Base-by-base conservation (phyloP, 768 basidiomycete species). In the Russula dissimulans region DNA sequence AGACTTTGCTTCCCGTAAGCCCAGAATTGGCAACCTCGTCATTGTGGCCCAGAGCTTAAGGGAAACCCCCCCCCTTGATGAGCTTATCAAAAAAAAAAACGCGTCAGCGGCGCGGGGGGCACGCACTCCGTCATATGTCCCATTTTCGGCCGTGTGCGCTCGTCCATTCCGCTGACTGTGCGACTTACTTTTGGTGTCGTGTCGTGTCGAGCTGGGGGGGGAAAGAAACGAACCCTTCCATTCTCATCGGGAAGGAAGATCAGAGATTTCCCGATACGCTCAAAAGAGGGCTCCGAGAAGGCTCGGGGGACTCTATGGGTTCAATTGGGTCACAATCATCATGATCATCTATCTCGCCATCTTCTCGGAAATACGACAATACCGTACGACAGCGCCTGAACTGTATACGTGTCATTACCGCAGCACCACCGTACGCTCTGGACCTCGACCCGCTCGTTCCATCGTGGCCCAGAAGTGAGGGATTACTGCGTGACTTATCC, bases 401-500 rank as follows among this genome's bases (percentile, higher is more conserved):
- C 15, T 38, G 41, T 26, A 31, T 43, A 54, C 53, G 53, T 57
- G 56, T 43, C 56, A 47, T 41, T 51, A 47, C 58, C 45, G 45
- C 58, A 29, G 44, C 59, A 31, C 32, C 36, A 22, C 14, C 47
- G 18, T 31, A 18, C 32, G 31, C 38, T 17, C 22, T 22, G 14
- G 42, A 34, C 42, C 57, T 51, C 57, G 48, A 51, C 32, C 56
- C 14, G 34, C 1, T 42, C 11, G 18, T 17, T 26, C 34, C 29
- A 29, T 34, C 14, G 15, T 50, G 31, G 34, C 10, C 42, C 22
- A 26, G 31, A 10, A 14, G 8, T 60, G 59, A 55, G 59, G 48
- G 59, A 60, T 50, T 60, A 60, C 59, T 45, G 60, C 60, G 48
- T 17, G 29, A 26, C 39, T n/a, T 8, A 39, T 26, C 44, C 44